Evolutionary conservation across 108 stramenopile genomes (phyloP), one percentile per base, ranked within the genome.

Genomic region (Ochromonas danica): DNA sequence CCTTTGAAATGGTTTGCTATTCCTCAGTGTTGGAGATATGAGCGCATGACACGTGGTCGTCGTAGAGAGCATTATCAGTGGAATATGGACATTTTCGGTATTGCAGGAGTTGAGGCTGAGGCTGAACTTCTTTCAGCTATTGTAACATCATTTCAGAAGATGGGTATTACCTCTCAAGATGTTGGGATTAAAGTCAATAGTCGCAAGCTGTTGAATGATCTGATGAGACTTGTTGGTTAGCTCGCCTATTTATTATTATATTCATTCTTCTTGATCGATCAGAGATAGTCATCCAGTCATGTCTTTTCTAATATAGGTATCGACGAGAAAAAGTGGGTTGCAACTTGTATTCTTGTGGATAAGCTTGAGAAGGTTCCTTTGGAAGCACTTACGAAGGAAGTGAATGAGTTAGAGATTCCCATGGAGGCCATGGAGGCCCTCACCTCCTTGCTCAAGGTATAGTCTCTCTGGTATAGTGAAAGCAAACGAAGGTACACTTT

Each of bases 1-100:
- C 97, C 97, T 0, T 82, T 98, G 39, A 98, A 98, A 80, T 98
- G 95, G 95, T 96, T 91, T 82, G 92, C 92, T 14, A 90, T 96
- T 61, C 97, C 97, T 28, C 96, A 96, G 81, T 95, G 94, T 82
- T 95, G 94, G 94, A 81, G 96, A 63, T 98, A 98, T 81, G 97
- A 98, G 80, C 91, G 97, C 17, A 98, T 94, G 94, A 98, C 97
- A 14, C 81, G 97, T n/a, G 97, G 97, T 27, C 89, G 97, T 39
- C 82, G 95, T 51, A 86, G 97, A 36, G 97, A 98, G 82, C 97
- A 98, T 81, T 98, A 93, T 85, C 97, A 98, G 87, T 98, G 96
- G 97, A 98, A 61, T 0, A 78, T 61, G 62, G 94, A 93, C 84
- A 86, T 93, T 63, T 93, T 90, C 91, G 93, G 94, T 40, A 90